Percentiles rank a stretch among this genome's conserved stretches.
Evolutionary conservation across 2,329 filamentous ascomycete species (phyloP).

Genomic region (Ceratocystis eucalypticola): DNA sequence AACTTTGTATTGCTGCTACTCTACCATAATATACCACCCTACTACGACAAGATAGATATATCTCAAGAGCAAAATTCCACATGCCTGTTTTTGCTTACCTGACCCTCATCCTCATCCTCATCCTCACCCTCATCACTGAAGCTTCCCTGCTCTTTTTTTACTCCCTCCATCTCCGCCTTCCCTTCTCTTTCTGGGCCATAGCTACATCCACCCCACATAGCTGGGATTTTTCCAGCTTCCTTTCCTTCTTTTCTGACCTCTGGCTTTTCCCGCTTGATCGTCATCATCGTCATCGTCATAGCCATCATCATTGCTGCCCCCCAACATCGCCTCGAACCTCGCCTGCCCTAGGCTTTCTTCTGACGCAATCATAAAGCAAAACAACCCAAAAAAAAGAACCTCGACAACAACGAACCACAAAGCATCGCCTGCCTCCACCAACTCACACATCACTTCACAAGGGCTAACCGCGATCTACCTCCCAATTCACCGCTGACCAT

Average conservation of each 20-base stretch:
- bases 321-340: neutral
- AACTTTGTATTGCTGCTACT: neutral
- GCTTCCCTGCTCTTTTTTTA: neutral
- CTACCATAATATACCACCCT: neutral
- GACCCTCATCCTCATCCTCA: neutral
- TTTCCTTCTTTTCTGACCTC: neutral
- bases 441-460: neutral
- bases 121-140: neutral
- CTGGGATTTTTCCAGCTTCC: slow-evolving; percentile 3
- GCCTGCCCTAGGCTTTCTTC: neutral
- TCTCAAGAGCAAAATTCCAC: neutral
- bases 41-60: neutral
- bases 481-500: neutral
- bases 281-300: neutral
- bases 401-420: neutral
- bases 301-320: neutral
- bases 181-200: neutral
- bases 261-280: neutral
- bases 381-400: neutral
- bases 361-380: too few species aligned
- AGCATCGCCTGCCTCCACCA: neutral
- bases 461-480: neutral
- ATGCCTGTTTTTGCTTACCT: neutral
- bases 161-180: neutral
- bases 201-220: slow-evolving; percentile 9